Percentiles rank a stretch among this genome's conserved stretches.
phyloP scores from a whole-genome alignment of 441 rosid genomes.

The Pelargonium australe region DNA sequence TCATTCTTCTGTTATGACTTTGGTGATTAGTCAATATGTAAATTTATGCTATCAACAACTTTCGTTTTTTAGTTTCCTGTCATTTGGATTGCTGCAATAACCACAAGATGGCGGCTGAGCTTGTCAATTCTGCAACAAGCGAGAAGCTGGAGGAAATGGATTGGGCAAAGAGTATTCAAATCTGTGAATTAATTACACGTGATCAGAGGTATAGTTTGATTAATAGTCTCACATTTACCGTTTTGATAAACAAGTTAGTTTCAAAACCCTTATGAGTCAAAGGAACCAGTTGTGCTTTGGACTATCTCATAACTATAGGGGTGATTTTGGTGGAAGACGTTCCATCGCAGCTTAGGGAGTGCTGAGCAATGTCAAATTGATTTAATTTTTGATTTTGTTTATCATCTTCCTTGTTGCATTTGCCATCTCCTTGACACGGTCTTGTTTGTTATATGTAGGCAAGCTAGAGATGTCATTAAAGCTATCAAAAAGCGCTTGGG shows the following conservation, averaged over 20 bases:
- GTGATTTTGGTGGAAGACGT: too few species aligned
- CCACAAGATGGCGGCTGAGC: slow-evolving; percentile 76
- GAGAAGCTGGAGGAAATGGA: slow-evolving; percentile 77
- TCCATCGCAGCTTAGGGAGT: too few species aligned
- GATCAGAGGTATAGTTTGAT: slow-evolving; percentile 52
- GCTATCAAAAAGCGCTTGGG: slow-evolving; percentile 84
- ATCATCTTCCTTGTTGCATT: not conserved
- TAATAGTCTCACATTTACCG: not conserved
- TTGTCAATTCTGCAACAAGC: slow-evolving; percentile 74
- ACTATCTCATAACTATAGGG: too few species aligned
- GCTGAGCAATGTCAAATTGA: not conserved
- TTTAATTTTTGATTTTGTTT: not conserved
- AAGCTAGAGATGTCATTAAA: slow-evolving; percentile 73
- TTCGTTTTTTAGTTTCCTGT: slow-evolving; percentile 1
- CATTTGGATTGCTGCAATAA: slow-evolving; percentile 23
- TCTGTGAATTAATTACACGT: slow-evolving; percentile 74
- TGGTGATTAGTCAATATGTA: not conserved
- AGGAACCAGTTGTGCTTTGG: not conserved
- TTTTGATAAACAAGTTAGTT: not conserved
- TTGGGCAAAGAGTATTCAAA: slow-evolving; percentile 84
- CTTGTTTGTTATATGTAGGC: slow-evolving; percentile 37
- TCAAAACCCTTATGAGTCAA: not conserved
- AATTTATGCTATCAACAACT: not conserved
- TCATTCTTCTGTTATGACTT: not conserved
- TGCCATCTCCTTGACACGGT: slow-evolving; percentile 10